These are phyloP conservation scores for Mitragyna speciosa DNA, from an alignment of 257 asterid genomes.

Conservation along the genomic window DNA sequence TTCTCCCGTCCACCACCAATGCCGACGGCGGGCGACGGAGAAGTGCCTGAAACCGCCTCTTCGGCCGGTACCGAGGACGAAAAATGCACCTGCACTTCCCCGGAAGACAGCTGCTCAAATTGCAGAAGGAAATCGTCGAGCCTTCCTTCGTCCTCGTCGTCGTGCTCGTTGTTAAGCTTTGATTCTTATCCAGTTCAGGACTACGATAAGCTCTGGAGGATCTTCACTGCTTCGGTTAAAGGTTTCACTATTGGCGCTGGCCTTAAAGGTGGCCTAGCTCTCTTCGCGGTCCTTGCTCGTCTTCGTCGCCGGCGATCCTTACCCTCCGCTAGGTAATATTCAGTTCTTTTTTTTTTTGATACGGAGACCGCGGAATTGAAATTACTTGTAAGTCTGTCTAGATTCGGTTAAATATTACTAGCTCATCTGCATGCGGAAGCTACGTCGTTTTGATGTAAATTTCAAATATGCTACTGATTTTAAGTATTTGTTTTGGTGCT, in stretches of 20 bases:
- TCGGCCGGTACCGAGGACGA: constrained; percentile 23
- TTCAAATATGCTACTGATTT: neutral
- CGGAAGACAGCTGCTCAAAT: constrained; percentile 40
- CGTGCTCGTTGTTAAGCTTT: constrained; percentile 85
- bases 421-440: neutral
- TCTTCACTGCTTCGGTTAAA: constrained; percentile 82
- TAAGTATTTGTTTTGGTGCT: neutral
- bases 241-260: constrained; percentile 93
- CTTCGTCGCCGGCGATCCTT: constrained; percentile 77
- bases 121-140: constrained; percentile 45
- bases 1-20: constrained; percentile 6
- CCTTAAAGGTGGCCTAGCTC: constrained; percentile 85
- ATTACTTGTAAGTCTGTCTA: neutral
- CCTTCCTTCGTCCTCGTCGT: constrained; percentile 77
- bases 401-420: neutral
- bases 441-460: neutral
- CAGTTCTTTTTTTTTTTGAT: neutral
- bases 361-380: neutral
- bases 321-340: constrained; percentile 64
- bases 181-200: constrained; percentile 93
- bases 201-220: constrained; percentile 81
- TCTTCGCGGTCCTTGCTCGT: constrained; percentile 80
- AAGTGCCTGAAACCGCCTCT: constrained; percentile 9
- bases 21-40: constrained; percentile 45
- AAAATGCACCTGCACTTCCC: constrained; percentile 45